These are phyloP conservation scores for Aureobasidium lini DNA, from an alignment of 2,329 filamentous ascomycete species.

Conservation along the genomic window DNA sequence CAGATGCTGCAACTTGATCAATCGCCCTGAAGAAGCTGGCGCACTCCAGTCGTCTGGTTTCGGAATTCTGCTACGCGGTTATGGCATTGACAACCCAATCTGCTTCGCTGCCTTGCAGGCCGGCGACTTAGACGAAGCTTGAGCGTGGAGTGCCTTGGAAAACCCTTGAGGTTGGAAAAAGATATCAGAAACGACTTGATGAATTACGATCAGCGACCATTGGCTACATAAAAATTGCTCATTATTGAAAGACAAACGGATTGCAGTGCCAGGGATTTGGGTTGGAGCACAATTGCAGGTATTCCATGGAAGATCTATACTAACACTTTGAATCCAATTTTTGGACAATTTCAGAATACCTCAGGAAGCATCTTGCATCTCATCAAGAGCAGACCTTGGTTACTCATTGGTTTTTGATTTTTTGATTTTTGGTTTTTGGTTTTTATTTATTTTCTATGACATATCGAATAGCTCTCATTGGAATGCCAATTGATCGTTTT, in stretches of 20 bases:
- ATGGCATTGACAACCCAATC: conserved; percentile 9
- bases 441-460: neutral
- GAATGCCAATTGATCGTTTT: neutral
- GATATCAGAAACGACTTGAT: neutral
- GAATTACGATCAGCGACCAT: neutral
- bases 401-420: too few relatives aligned
- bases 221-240: neutral
- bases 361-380: neutral
- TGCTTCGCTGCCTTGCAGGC: neutral
- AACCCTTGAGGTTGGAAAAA: neutral
- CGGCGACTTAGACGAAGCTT: neutral
- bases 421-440: too few relatives aligned
- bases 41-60: neutral
- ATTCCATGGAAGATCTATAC: neutral
- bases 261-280: neutral
- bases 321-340: neutral
- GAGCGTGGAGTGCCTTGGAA: neutral
- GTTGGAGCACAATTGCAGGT: neutral
- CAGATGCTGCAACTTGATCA: neutral
- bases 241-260: neutral
- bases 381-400: neutral
- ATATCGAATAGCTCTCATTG: neutral
- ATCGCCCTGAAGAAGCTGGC: neutral
- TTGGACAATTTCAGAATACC: neutral
- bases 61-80: neutral